These are phyloP conservation scores for Trametes hirsuta DNA, from an alignment of 1,284 basidiomycete species.

Conservation along the genomic window DNA sequence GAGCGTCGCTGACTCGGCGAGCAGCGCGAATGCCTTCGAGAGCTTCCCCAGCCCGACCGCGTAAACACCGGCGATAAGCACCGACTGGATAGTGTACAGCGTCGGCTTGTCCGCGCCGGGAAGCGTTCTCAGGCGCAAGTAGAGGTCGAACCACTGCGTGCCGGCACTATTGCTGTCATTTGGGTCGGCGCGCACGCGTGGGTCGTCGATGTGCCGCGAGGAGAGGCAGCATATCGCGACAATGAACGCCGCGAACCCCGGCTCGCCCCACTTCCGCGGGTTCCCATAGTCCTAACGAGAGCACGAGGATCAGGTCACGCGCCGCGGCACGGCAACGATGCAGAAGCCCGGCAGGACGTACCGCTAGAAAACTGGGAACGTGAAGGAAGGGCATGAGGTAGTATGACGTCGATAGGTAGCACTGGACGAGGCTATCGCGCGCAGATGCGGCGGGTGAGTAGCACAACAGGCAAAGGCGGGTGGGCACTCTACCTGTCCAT, in stretches of 20 bases:
- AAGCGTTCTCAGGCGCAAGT: constrained; percentile 80
- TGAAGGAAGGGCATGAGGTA: constrained; percentile 90
- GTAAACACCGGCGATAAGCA: constrained; percentile 86
- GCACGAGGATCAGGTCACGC: constrained; percentile 17
- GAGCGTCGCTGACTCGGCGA: constrained; percentile 83
- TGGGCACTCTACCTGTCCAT: constrained; percentile 76
- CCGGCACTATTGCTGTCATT: constrained; percentile 82
- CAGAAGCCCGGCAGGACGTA: constrained; percentile 42
- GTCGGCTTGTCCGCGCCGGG: constrained; percentile 88
- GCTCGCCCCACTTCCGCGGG: constrained; percentile 90
- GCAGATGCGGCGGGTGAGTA: constrained; percentile 2
- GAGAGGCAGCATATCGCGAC: constrained; percentile 88
- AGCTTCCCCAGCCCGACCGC: constrained; percentile 86
- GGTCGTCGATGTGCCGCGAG: constrained; percentile 88
- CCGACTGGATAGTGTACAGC: constrained; percentile 86
- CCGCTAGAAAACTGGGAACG: constrained; percentile 83
- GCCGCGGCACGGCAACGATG: constrained; percentile 29
- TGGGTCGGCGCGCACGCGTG: constrained; percentile 80
- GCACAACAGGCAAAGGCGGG: background rate
- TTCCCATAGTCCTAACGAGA: constrained; percentile 82
- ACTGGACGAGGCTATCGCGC: constrained; percentile 67
- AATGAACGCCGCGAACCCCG: constrained; percentile 89
- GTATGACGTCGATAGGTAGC: constrained; percentile 87
- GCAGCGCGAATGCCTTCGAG: constrained; percentile 82
- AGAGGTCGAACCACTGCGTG: constrained; percentile 89